A percentile compares a stretch with the other conserved stretches of the same genome.
Conservation (phyloP, 495 filamentous ascomycete genomes). For the Neurospora sp. region DNA sequence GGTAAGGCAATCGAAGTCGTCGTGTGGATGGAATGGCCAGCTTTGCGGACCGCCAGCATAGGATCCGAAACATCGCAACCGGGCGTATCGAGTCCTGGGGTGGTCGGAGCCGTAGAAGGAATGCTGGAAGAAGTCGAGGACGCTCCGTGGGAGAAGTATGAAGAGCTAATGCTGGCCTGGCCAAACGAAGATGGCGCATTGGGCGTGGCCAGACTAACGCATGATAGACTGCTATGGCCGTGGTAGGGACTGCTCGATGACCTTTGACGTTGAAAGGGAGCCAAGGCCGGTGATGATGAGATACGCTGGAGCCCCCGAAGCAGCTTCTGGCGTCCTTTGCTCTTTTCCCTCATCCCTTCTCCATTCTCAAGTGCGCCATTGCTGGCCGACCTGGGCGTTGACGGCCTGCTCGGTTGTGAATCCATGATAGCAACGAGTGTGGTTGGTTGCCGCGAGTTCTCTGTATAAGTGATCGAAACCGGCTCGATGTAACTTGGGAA, state of each 20-base stretch:
- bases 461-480: not conserved
- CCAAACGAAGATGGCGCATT: conserved; percentile 40
- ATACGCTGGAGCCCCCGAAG: conserved; percentile 78
- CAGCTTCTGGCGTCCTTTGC: conserved; percentile 63
- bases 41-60: conserved; percentile 24
- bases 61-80: conserved; percentile 25
- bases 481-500: not conserved
- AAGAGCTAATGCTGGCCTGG: conserved; percentile 39
- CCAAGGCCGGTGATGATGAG: conserved; percentile 72
- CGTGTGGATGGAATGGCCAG: conserved; percentile 15
- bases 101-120: conserved; percentile 48
- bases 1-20: conserved; percentile 52
- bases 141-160: conserved; percentile 44
- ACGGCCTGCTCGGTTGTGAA: not conserved
- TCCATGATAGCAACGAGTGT: not conserved
- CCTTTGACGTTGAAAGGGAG: conserved; percentile 52
- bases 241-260: conserved; percentile 56
- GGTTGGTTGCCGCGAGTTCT: not conserved
- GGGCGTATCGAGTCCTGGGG: conserved; percentile 32
- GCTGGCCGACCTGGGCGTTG: not conserved
- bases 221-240: conserved; percentile 54
- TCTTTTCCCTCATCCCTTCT: conserved; percentile 46
- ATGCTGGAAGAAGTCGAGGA: conserved; percentile 55
- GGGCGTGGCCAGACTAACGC: conserved; percentile 62
- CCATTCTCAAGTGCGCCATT: conserved; percentile 1